These are phyloP conservation scores for Ceratobasidium papillatum DNA, from an alignment of 1,284 basidiomycete species.

Conservation along the genomic window DNA sequence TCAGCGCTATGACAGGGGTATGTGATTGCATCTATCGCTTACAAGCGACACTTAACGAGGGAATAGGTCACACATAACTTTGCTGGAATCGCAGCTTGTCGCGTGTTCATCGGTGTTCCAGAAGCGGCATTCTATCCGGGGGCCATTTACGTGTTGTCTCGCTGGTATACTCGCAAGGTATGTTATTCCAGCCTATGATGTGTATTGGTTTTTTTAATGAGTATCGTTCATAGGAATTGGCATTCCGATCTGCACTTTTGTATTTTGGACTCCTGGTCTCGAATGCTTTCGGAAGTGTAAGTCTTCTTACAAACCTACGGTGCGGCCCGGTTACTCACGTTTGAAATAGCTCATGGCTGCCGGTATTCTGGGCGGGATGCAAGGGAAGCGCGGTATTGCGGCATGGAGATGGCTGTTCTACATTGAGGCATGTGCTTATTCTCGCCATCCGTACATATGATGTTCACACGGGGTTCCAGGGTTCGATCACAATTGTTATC, in stretches of 20 bases:
- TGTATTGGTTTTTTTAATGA: background rate
- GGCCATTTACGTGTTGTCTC: slow-evolving; percentile 66
- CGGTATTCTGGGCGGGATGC: slow-evolving; percentile 73
- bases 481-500: slow-evolving; percentile 51
- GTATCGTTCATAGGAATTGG: slow-evolving; percentile 60
- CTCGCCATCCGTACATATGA: slow-evolving; percentile 31
- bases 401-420: slow-evolving; percentile 74
- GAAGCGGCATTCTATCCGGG: slow-evolving; percentile 74
- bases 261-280: slow-evolving; percentile 74
- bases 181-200: slow-evolving; percentile 73
- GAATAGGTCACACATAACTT: slow-evolving; percentile 63
- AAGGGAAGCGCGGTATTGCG: slow-evolving; percentile 69
- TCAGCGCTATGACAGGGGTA: slow-evolving; percentile 68
- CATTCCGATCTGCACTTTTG: slow-evolving; percentile 73
- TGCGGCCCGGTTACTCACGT: slow-evolving; percentile 40
- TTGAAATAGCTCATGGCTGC: slow-evolving; percentile 66
- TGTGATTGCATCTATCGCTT: slow-evolving; percentile 43
- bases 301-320: slow-evolving; percentile 46
- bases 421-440: slow-evolving; percentile 48
- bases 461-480: slow-evolving; percentile 44
- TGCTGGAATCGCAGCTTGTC: slow-evolving; percentile 64
- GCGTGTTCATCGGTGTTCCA: slow-evolving; percentile 69
- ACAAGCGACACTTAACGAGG: background rate
- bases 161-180: slow-evolving; percentile 75
- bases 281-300: slow-evolving; percentile 76